A percentile compares a stretch with the other conserved stretches of the same genome.
Evolutionary conservation across 2,329 filamentous ascomycete species (phyloP).

Genomic region (Aspergillus aculeatinus): DNA sequence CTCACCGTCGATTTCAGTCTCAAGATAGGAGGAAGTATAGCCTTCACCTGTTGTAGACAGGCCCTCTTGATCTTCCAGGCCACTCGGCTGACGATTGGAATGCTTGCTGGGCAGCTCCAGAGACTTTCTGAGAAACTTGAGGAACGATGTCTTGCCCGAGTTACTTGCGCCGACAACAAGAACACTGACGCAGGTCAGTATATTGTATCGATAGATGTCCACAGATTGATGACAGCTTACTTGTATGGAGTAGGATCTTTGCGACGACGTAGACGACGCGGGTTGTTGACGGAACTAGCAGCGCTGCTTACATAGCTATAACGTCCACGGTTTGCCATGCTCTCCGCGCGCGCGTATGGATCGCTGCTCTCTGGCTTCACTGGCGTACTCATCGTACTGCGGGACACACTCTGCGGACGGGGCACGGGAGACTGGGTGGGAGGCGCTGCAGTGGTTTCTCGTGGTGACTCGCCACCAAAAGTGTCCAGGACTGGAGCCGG

Average conservation of each 20-base stretch:
- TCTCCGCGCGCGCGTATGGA: conserved; percentile 80
- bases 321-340: conserved; percentile 93
- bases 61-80: conserved; percentile 53
- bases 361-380: conserved; percentile 54
- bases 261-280: conserved; percentile 83
- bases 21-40: conserved; percentile 85
- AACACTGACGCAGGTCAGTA: conserved; percentile 58
- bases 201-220: background rate
- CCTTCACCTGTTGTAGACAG: conserved; percentile 59
- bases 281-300: conserved; percentile 88
- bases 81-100: conserved; percentile 56
- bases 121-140: conserved; percentile 88
- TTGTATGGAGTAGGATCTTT: conserved; percentile 99
- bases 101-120: conserved; percentile 80
- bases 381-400: conserved; percentile 26
- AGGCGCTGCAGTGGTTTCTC: conserved; percentile 60
- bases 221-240: conserved; percentile 57
- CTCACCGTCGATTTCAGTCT: conserved; percentile 91
- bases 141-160: conserved; percentile 93
- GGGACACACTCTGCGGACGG: conserved; percentile 22
- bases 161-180: conserved; percentile 84
- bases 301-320: conserved; percentile 95
- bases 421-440: conserved; percentile 42
- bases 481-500: conserved; percentile 52
- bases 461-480: conserved; percentile 63